These are phyloP conservation scores for Oxytropis ochrocephala DNA, from an alignment of 306 rosid species.

Conservation along the genomic window DNA sequence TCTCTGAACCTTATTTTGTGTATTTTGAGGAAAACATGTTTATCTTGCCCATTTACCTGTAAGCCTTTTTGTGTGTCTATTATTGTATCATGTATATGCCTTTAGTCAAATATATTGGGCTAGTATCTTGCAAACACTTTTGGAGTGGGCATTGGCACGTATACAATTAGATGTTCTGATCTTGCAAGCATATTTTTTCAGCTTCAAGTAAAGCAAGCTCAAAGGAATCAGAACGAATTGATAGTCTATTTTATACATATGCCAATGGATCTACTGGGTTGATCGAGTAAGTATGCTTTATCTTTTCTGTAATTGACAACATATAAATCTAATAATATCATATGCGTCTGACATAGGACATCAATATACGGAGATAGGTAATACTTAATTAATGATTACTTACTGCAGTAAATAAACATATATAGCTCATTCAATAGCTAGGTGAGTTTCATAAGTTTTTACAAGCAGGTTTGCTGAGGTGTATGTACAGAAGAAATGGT, in stretches of 20 bases:
- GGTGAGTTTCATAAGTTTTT: conserved; percentile 11
- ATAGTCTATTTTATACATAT: conserved; percentile 58
- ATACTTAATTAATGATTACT: background rate
- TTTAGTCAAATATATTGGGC: conserved; percentile 7
- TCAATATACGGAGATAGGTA: background rate
- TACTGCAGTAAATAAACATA: background rate
- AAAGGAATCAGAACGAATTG: conserved; percentile 82
- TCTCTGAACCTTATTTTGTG: background rate
- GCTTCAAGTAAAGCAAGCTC: conserved; percentile 84
- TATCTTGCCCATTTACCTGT: background rate
- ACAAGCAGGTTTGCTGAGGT: background rate
- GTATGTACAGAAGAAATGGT: background rate
- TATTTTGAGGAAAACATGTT: background rate
- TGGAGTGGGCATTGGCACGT: background rate
- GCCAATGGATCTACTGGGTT: conserved; percentile 70
- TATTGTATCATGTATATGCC: background rate
- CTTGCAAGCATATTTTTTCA: conserved; percentile 24
- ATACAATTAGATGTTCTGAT: background rate
- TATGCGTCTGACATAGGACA: background rate
- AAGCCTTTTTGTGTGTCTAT: background rate
- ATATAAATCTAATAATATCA: background rate
- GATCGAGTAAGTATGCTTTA: conserved; percentile 77
- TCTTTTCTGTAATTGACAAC: background rate
- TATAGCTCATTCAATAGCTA: conserved; percentile 5
- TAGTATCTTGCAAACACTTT: background rate